Conservation (phyloP, 495 filamentous ascomycete genomes). For the Bacidia gigantensis region DNA sequence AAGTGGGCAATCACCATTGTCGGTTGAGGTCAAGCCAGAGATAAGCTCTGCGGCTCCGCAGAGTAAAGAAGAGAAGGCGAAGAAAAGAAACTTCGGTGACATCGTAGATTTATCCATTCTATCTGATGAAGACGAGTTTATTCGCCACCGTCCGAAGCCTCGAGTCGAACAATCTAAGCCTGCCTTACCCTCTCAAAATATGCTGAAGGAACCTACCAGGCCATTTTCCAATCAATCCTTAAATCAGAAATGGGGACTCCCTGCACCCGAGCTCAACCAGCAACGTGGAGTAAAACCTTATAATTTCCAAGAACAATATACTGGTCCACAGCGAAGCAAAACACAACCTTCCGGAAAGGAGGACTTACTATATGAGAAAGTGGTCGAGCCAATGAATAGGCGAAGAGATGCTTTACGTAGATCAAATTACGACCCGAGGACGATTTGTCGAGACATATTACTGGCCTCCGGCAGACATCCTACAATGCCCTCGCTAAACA, state of each 20-base stretch:
- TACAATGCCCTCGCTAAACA: conserved; percentile 40
- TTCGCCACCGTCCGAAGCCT: conserved; percentile 6
- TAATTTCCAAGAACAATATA: neutral
- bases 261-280: neutral
- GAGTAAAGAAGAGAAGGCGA: conserved; percentile 23
- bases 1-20: neutral
- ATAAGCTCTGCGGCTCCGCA: neutral
- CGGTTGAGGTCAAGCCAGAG: neutral
- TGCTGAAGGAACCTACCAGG: neutral
- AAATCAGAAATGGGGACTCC: neutral
- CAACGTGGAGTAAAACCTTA: neutral
- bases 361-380: conserved; percentile 13
- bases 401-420: conserved; percentile 29
- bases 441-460: conserved; percentile 53
- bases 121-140: conserved; percentile 29
- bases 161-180: neutral
- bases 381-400: conserved; percentile 32
- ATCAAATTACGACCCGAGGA: conserved; percentile 41
- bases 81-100: conserved; percentile 34
- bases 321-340: neutral
- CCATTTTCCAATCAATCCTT: neutral
- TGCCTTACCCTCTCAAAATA: neutral
- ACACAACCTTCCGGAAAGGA: neutral
- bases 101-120: conserved; percentile 34
- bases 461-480: conserved; percentile 48